Conservation (phyloP, 2,329 filamentous ascomycete genomes). For the Claviceps lovelessii region DNA sequence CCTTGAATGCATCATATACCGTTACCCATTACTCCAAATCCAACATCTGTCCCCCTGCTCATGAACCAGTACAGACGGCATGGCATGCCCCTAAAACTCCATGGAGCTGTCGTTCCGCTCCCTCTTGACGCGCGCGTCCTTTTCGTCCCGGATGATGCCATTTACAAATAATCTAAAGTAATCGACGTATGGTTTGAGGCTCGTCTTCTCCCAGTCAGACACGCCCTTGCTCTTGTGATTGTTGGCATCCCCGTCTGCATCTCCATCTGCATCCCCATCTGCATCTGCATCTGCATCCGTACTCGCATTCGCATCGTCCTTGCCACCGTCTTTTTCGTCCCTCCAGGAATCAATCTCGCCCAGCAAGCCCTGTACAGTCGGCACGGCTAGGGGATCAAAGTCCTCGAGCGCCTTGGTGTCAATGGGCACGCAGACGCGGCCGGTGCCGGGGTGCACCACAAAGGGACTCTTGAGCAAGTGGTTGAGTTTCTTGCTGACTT, state of each 20-base stretch:
- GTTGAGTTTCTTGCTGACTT: conserved; percentile 95
- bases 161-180: conserved; percentile 74
- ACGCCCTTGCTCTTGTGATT: conserved; percentile 27
- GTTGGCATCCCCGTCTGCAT: conserved; percentile 22
- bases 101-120: conserved; percentile 39
- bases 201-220: conserved; percentile 94
- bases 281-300: conserved; percentile 21
- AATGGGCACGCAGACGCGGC: conserved; percentile 89
- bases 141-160: conserved; percentile 62
- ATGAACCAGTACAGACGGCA: background rate
- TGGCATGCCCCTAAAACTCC: conserved; percentile 31
- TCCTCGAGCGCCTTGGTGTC: conserved; percentile 57
- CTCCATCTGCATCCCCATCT: conserved; percentile 16
- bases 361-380: conserved; percentile 70
- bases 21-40: background rate
- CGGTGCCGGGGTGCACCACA: conserved; percentile 88
- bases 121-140: conserved; percentile 38
- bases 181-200: conserved; percentile 82
- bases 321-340: conserved; percentile 14
- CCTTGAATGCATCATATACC: background rate
- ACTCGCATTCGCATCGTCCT: conserved; percentile 19
- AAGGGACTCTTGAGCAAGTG: conserved; percentile 96
- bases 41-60: background rate
- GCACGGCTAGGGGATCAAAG: conserved; percentile 81
- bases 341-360: conserved; percentile 77